Base-by-base conservation (phyloP, 352 stramenopile species). In the Globisporangium irregulare region DNA sequence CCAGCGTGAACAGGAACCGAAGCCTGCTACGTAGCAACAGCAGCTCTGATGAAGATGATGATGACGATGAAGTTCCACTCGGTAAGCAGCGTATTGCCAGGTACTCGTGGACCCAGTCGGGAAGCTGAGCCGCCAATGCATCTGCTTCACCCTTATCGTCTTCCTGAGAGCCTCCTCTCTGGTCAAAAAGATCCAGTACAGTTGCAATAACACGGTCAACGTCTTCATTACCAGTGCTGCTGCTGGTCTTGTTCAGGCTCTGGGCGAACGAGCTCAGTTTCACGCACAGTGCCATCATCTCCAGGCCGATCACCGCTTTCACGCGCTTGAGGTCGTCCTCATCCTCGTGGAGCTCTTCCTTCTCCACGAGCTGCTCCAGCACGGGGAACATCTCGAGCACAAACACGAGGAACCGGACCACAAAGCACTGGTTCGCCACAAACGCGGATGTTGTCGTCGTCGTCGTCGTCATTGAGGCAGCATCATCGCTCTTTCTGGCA, bases 281-380 rank as follows among this genome's bases (percentile, higher is more conserved):
- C 22, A 92, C 72, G 60, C 79, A 87, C 48, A 89, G 27, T 8
- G 73, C 71, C 22, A 86, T 68, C 25, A 91, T 57, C 50, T 93
- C 86, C 27, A 77, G 73, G n/a, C 73, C 77, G 14, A 92, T 63
- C 0, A 78, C 66, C 32, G 74, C 71, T 34, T 85, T 84, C 9
- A 80, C 77, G n/a, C 57, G 70, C 32, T 70, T 68, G 8, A 91
- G 60, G 29, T 85, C 81, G 18, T 89, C 78, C 77, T 91, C 81
- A 29, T 93, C 80, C 46, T 93, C 84, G 69, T 81, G 82, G 18
- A 93, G 61, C 61, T 91, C 78, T n/a, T 91, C 82, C 25, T 80
- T 85, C 55, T 88, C 81, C 10, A 77, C 74, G 9, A 88, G 73
- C 6, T 66, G 62, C 22, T 92, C 71, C 4, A 92, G 74, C 51